These are phyloP conservation scores for Cladosporium oxysporum DNA, from an alignment of 2,329 filamentous ascomycete genomes.

Conservation along the genomic window DNA sequence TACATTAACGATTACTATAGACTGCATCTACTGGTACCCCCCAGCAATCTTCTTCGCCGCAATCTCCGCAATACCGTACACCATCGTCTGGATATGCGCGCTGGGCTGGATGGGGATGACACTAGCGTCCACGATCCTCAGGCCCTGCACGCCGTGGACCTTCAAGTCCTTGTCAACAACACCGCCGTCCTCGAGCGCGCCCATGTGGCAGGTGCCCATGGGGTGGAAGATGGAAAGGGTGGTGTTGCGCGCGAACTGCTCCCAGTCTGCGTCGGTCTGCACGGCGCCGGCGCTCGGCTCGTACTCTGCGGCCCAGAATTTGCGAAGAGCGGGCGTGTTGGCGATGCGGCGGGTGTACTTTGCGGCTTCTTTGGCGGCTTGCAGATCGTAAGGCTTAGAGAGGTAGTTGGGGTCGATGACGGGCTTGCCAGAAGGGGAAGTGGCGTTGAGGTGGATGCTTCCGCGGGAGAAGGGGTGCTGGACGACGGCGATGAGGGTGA, in stretches of 20 bases:
- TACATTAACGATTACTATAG: not conserved
- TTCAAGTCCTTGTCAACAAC: constrained; percentile 32
- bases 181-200: constrained; percentile 22
- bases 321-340: constrained; percentile 42
- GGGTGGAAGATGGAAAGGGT: constrained; percentile 29
- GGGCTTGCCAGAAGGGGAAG: constrained; percentile 26
- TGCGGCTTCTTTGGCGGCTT: constrained; percentile 28
- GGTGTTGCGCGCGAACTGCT: constrained; percentile 28
- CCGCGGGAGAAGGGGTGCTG: constrained; percentile 51
- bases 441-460: constrained; percentile 40
- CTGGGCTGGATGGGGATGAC: constrained; percentile 31
- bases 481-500: constrained; percentile 59
- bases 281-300: constrained; percentile 24
- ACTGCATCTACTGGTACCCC: not conserved
- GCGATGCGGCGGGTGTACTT: constrained; percentile 45
- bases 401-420: constrained; percentile 35
- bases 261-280: constrained; percentile 27
- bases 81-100: constrained; percentile 30
- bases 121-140: constrained; percentile 36
- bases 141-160: constrained; percentile 29
- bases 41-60: constrained; percentile 32
- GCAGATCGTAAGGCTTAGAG: constrained; percentile 31
- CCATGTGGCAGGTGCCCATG: constrained; percentile 27
- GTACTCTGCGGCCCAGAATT: constrained; percentile 28
- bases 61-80: constrained; percentile 32